Percentiles rank a stretch among this genome's conserved stretches.
phyloP scores from a whole-genome alignment of 2,329 filamentous ascomycete genomes.

The Arthrobotrys conoides region DNA sequence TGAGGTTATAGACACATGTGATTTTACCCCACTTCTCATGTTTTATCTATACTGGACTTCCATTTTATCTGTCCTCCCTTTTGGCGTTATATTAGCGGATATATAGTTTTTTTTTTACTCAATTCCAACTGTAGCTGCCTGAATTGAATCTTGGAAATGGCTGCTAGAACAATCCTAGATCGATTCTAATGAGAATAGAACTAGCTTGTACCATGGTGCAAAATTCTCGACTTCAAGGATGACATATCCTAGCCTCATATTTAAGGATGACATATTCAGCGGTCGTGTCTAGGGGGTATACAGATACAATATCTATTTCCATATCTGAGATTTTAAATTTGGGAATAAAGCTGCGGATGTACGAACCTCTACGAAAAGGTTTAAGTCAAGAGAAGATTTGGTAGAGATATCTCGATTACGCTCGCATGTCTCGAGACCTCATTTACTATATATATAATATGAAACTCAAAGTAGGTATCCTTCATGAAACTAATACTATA shows the following conservation, averaged over 20 bases:
- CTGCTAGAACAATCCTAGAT: no score
- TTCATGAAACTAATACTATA: constrained; percentile 18
- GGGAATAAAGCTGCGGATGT: not conserved
- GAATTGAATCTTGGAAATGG: no score
- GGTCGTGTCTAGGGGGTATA: no score
- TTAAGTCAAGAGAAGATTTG: not conserved
- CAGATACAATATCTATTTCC: no score
- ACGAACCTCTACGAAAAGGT: not conserved
- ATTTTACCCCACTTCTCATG: constrained; percentile 18
- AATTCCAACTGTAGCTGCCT: not conserved
- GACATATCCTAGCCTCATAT: no score
- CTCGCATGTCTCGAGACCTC: constrained; percentile 9
- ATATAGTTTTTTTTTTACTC: not conserved
- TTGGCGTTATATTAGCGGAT: constrained; percentile 26
- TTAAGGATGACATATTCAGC: no score
- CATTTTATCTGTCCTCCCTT: not conserved
- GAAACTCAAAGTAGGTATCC: constrained; percentile 5
- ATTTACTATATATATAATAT: not conserved
- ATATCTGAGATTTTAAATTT: not conserved
- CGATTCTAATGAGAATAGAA: no score
- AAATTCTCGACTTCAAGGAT: no score
- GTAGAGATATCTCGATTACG: constrained; percentile 3
- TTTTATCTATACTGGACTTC: constrained; percentile 15
- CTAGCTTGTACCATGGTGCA: no score
- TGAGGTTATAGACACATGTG: constrained; percentile 28